phyloP scores from a whole-genome alignment of 352 stramenopile genomes.

The Phytophthora idaei region DNA sequence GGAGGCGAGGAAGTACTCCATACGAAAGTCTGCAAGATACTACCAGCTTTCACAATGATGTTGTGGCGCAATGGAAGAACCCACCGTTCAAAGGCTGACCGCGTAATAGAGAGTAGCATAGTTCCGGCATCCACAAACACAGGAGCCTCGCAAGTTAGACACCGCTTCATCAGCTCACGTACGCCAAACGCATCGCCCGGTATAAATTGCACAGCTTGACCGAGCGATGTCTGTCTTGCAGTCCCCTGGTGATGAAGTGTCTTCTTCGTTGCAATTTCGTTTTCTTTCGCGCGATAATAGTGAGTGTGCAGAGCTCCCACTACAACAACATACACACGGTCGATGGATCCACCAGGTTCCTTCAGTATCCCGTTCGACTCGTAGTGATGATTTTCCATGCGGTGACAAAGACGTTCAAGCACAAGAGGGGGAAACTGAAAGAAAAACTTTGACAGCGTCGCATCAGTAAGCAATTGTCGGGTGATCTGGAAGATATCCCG shows the following conservation, averaged over 20 bases:
- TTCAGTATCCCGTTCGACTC: slow-evolving; percentile 19
- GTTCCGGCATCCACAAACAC: slow-evolving; percentile 45
- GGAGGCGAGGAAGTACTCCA: slow-evolving; percentile 17
- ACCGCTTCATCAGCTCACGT: slow-evolving; percentile 29
- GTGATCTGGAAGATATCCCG: slow-evolving; percentile 35
- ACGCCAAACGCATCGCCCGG: slow-evolving; percentile 49
- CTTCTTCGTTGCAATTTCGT: slow-evolving; percentile 2
- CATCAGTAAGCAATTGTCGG: slow-evolving; percentile 40
- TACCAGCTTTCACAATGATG: slow-evolving; percentile 47
- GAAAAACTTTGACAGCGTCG: slow-evolving; percentile 43
- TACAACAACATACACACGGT: slow-evolving; percentile 45
- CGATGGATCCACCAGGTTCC: slow-evolving; percentile 28
- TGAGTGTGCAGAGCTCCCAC: slow-evolving; percentile 35
- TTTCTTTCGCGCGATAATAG: slow-evolving; percentile 10
- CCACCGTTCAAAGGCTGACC: slow-evolving; percentile 51
- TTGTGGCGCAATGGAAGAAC: slow-evolving; percentile 36
- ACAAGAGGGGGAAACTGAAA: slow-evolving; percentile 66
- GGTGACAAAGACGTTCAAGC: slow-evolving; percentile 54
- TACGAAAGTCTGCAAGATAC: slow-evolving; percentile 39
- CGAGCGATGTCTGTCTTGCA: slow-evolving; percentile 2
- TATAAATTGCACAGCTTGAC: slow-evolving; percentile 22
- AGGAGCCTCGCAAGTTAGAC: neutral
- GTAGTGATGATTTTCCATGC: slow-evolving; percentile 45
- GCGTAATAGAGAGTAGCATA: slow-evolving; percentile 44
- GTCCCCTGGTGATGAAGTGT: slow-evolving; percentile 12